phyloP scores from a whole-genome alignment of 2,329 filamentous ascomycete species.

The Cadophora luteo-olivacea region DNA sequence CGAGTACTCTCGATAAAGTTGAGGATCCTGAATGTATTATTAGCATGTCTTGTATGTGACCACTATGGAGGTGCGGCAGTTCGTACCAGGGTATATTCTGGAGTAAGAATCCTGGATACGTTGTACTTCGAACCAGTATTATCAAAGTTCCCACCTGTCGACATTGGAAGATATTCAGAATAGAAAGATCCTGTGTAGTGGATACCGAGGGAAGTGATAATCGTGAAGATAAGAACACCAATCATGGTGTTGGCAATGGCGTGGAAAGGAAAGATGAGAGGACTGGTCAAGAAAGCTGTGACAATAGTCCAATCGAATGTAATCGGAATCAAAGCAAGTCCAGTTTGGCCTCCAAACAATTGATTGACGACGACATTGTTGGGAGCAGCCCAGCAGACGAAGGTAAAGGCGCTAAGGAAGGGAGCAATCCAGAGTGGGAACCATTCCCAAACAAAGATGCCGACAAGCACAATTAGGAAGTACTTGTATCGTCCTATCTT shows the following conservation, averaged over 20 bases:
- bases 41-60: neutral
- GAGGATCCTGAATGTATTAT: constrained; percentile 50
- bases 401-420: constrained; percentile 67
- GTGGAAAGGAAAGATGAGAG: constrained; percentile 49
- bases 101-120: constrained; percentile 63
- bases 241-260: constrained; percentile 62
- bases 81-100: constrained; percentile 55
- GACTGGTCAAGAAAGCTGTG: constrained; percentile 40
- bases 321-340: constrained; percentile 71
- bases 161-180: constrained; percentile 66
- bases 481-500: constrained; percentile 48
- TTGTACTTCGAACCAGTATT: constrained; percentile 67
- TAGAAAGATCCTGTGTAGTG: constrained; percentile 73
- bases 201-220: constrained; percentile 62
- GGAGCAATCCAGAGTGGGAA: constrained; percentile 59
- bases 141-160: constrained; percentile 67
- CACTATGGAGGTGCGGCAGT: too few species aligned
- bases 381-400: constrained; percentile 74
- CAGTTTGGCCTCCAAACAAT: constrained; percentile 71
- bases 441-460: constrained; percentile 57
- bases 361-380: constrained; percentile 74
- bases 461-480: constrained; percentile 51
- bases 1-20: constrained; percentile 68
- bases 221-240: constrained; percentile 64
- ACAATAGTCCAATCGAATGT: constrained; percentile 82